These are phyloP conservation scores for Ajuga chamaepitys DNA, from an alignment of 257 asterid genomes.

Conservation along the genomic window DNA sequence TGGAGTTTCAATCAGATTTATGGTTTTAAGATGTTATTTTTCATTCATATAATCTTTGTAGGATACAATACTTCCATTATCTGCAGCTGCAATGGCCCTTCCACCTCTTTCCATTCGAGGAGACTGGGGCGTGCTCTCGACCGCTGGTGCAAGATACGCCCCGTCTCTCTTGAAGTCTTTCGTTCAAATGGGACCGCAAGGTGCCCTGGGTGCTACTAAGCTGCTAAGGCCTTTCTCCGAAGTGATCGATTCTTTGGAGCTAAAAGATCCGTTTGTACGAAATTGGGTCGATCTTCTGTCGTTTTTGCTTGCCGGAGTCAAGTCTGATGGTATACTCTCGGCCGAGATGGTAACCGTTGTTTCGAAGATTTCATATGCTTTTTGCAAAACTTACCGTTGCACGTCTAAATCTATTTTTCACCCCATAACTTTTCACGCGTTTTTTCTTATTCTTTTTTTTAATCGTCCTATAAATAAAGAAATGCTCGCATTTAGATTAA, in stretches of 20 bases:
- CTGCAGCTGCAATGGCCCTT: constrained; percentile 95
- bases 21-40: background rate
- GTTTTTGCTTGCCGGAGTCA: constrained; percentile 94
- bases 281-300: constrained; percentile 94
- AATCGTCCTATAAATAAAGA: too few relatives aligned
- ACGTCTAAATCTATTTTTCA: too few relatives aligned
- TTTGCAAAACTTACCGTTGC: background rate
- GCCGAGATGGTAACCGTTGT: constrained; percentile 78
- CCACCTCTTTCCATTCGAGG: constrained; percentile 95
- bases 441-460: too few relatives aligned
- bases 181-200: constrained; percentile 90
- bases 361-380: background rate
- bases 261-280: constrained; percentile 75
- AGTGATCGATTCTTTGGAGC: constrained; percentile 66
- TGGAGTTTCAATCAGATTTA: background rate
- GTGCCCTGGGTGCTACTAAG: constrained; percentile 87
- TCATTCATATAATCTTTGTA: constrained; percentile 11
- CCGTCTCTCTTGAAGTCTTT: constrained; percentile 84
- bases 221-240: constrained; percentile 85
- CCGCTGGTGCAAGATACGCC: constrained; percentile 87
- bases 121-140: constrained; percentile 80
- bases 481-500: too few relatives aligned
- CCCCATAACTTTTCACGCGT: too few relatives aligned
- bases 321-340: constrained; percentile 81
- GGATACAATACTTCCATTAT: constrained; percentile 85